Conservation (phyloP, 768 basidiomycete species). For the Leccinum boreale region DNA sequence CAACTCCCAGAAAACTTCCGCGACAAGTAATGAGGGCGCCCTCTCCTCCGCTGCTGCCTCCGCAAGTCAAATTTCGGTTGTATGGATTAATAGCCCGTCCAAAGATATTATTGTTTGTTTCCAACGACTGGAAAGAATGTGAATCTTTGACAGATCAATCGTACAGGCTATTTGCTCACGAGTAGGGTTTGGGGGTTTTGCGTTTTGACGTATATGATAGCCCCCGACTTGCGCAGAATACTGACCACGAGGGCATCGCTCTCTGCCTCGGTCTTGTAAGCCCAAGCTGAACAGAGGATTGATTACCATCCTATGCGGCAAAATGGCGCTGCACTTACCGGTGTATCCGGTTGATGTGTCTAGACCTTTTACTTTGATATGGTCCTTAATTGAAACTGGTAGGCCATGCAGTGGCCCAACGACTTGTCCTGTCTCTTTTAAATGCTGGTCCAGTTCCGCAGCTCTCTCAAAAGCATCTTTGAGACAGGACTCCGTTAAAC, state of each 20-base stretch:
- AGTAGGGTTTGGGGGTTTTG: constrained; percentile 48
- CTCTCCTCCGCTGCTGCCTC: constrained; percentile 50
- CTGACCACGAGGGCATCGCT: constrained; percentile 43
- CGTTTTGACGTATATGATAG: constrained; percentile 45
- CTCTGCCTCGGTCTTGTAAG: constrained; percentile 35
- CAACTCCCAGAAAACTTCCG: constrained; percentile 40
- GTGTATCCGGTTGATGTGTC: constrained; percentile 38
- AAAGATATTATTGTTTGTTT: constrained; percentile 48
- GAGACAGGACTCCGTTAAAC: constrained; percentile 57
- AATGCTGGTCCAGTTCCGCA: constrained; percentile 45
- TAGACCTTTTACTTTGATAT: constrained; percentile 43
- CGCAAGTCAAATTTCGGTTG: constrained; percentile 41
- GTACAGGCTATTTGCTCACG: constrained; percentile 29
- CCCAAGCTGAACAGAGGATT: constrained; percentile 35
- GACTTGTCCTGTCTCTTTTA: constrained; percentile 43
- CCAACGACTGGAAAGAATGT: constrained; percentile 39
- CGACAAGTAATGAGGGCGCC: constrained; percentile 42
- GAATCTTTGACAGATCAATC: constrained; percentile 4
- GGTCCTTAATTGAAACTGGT: constrained; percentile 46
- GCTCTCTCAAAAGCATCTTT: constrained; percentile 49
- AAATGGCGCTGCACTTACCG: constrained; percentile 9
- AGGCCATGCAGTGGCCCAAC: constrained; percentile 46
- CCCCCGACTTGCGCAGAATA: constrained; percentile 44
- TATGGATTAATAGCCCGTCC: constrained; percentile 72
- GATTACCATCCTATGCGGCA: not conserved